Base-by-base conservation (phyloP, 345 rosid genomes). In the Ceriops tagal region DNA sequence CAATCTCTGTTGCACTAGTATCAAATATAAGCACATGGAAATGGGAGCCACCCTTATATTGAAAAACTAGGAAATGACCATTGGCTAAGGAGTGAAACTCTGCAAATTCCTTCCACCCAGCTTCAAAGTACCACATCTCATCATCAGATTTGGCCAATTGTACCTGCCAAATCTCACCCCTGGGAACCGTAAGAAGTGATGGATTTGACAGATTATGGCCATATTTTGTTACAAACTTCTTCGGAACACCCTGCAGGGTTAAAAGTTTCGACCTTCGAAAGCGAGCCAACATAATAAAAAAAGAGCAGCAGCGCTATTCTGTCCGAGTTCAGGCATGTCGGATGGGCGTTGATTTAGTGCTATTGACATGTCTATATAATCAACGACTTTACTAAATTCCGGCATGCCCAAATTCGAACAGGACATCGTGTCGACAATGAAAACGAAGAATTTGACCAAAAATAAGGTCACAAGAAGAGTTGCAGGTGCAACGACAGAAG, bases 91-190 rank as follows among this genome's bases (percentile, higher is more conserved):
- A 3, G 26, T 65, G 43, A 46, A 56, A 26, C 37, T 22, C n/a
- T 5, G 1, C 75, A 49, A 72, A 72, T 18, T 22, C 55, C 5
- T 53, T 7, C 75, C 70, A 72, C 21, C 70, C 75, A 53, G 47
- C 47, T 39, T 39, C 16, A n/a, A 55, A n/a, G 27, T 24, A 20
- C 24, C 58, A 55, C 27, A 64, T 22, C 2, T 28, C 53, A 21
- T 32, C 57, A 18, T 51, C 39, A 49, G 15, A 49, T 34, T 26
- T 65, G 5, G 58, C 30, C 37, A 65, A 21, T 26, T 52, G 24
- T 7, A 65, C 57, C 27, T 24, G 35, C 68, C 68, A 47, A 15
- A 18, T 19, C 31, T 32, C 16, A 26, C 68, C 68, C 18, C 22
- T 52, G 11, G 68, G 68, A 26, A 49, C 58, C 37, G 27, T 65